Evolutionary conservation across 2,329 filamentous ascomycete species (phyloP).

Genomic region (Drechslerella stenobrocha): DNA sequence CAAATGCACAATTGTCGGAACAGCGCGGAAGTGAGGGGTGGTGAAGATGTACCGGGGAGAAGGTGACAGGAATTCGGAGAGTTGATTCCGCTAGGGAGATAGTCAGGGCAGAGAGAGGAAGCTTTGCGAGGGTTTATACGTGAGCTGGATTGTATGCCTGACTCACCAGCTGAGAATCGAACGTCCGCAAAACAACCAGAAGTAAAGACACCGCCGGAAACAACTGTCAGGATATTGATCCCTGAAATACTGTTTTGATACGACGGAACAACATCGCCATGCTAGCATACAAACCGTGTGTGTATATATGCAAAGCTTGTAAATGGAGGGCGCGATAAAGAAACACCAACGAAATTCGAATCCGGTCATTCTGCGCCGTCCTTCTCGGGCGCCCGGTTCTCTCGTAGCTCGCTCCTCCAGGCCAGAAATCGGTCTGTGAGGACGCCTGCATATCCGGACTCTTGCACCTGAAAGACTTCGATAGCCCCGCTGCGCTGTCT

Average conservation of each 20-base stretch:
- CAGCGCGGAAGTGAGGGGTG: conserved; percentile 1
- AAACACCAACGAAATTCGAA: too few species aligned
- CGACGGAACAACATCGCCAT: conserved; percentile 3
- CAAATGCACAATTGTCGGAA: conserved; percentile 8
- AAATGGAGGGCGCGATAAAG: neutral
- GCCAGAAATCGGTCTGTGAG: conserved; percentile 60
- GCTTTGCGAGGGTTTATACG: too few species aligned
- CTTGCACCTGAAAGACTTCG: conserved; percentile 73
- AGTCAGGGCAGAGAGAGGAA: too few species aligned
- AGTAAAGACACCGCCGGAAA: too few species aligned
- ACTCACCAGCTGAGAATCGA: too few species aligned
- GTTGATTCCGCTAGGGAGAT: neutral
- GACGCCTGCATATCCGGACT: conserved; percentile 74
- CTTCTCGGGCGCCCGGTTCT: conserved; percentile 56
- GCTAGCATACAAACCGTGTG: neutral
- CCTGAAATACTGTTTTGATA: too few species aligned
- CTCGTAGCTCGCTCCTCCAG: conserved; percentile 66
- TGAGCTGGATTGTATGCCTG: too few species aligned
- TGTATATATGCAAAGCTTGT: neutral
- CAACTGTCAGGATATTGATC: too few species aligned
- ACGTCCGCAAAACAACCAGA: too few species aligned
- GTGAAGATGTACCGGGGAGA: conserved; percentile 3
- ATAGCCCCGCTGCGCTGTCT: conserved; percentile 66
- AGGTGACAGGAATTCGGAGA: conserved; percentile 5
- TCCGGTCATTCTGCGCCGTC: neutral